Base-by-base conservation (phyloP, 1,139 yeast genomes). In the Candida tunisiensis region DNA sequence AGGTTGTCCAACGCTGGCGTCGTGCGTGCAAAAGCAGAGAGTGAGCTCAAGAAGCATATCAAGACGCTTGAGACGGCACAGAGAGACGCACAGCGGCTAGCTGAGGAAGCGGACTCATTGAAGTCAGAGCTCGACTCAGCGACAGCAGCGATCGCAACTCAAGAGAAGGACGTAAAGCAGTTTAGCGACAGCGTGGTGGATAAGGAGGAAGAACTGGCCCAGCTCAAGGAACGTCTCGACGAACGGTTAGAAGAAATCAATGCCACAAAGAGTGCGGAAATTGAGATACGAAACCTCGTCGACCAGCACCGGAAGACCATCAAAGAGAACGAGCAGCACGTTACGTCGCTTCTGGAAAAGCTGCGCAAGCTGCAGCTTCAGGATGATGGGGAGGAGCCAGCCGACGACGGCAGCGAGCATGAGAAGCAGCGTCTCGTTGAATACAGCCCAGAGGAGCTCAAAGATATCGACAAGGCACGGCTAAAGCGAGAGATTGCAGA, bases 181-280 rank as follows among this genome's bases (percentile, higher is more conserved):
- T 27, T 44, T 1, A 34, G 37, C 10, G 44, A 44, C 20, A 41
- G 39, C 3, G 41, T 53, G 10, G 55, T 47, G 11, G 55, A 45
- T 19, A 35, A 45, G 20, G 56, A 57, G 23, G 52, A 44, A 18
- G 42, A 41, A 12, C 34, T 57, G 7, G 66, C 59, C 27, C 47
- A 39, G 4, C 37, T 68, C 10, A 64, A 65, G 34, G 54, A 51
- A 6, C 60, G 57, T 20, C 47, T 73, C 24, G 72, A 66, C 25
- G 67, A 59, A 19, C 59, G 65, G 39, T 62, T 61, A 29, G 59
- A 55, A n/a, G 56, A 62, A 28, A 64, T 74, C 30, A 71, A 73
- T 36, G 65, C 67, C 23, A 62, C 71, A 39, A 65, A 69, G 40
- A 72, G 82, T n/a, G 57, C 60, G 15, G 88, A 78, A 43, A 63